Evolutionary conservation across 2,329 filamentous ascomycete genomes (phyloP).

Genomic region (Alternaria dauci): DNA sequence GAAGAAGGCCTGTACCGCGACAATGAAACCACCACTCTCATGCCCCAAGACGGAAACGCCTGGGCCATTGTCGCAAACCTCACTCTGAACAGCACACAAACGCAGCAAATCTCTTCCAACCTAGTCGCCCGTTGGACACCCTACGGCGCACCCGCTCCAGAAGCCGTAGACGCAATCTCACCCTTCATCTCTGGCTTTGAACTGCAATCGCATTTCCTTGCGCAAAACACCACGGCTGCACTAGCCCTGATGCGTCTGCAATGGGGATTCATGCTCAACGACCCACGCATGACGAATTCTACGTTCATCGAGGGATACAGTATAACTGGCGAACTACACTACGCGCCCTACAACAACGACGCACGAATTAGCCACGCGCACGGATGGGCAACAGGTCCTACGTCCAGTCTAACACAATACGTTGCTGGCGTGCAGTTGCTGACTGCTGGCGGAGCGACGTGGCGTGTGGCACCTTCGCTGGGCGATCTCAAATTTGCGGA

Average conservation of each 20-base stretch:
- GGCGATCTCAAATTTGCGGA: constrained; percentile 49
- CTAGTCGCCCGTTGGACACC: constrained; percentile 51
- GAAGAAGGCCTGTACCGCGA: constrained; percentile 62
- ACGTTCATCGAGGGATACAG: constrained; percentile 63
- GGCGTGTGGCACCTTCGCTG: constrained; percentile 49
- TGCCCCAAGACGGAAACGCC: constrained; percentile 57
- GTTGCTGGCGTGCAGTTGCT: constrained; percentile 54
- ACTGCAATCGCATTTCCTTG: constrained; percentile 56
- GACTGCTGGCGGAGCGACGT: constrained; percentile 48
- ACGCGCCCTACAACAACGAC: constrained; percentile 60
- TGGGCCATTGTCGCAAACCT: constrained; percentile 54
- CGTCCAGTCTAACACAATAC: constrained; percentile 54
- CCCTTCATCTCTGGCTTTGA: constrained; percentile 61
- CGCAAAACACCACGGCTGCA: constrained; percentile 50
- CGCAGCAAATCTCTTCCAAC: constrained; percentile 41
- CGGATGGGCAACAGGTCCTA: constrained; percentile 62
- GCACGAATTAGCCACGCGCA: constrained; percentile 60
- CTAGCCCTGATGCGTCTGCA: constrained; percentile 57
- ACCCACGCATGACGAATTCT: constrained; percentile 62
- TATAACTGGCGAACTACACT: constrained; percentile 57
- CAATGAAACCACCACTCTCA: constrained; percentile 62
- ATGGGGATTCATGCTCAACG: constrained; percentile 66
- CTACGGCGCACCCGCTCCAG: constrained; percentile 58
- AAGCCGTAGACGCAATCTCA: constrained; percentile 58
- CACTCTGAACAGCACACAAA: constrained; percentile 42